phyloP scores from a whole-genome alignment of 2,329 filamentous ascomycete species.

The Ophiostoma ulmi region DNA sequence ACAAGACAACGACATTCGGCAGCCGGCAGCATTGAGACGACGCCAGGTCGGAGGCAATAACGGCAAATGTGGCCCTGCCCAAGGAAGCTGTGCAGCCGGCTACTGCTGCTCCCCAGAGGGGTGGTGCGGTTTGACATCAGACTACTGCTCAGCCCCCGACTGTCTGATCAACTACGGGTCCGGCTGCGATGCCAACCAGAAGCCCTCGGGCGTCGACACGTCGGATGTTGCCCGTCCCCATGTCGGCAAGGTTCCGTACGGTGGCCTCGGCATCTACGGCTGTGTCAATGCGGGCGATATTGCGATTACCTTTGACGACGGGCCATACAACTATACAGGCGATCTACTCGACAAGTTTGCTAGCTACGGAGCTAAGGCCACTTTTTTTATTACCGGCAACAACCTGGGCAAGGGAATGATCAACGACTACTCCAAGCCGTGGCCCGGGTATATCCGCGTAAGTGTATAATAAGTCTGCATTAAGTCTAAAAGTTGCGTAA shows the following conservation, averaged over 20 bases:
- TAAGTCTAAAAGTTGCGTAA: not conserved
- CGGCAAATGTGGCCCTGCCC: not conserved
- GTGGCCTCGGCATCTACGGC: constrained; percentile 51
- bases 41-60: not conserved
- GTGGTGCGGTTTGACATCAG: constrained; percentile 48
- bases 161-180: constrained; percentile 59
- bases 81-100: not conserved
- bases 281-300: constrained; percentile 55
- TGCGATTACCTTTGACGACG: constrained; percentile 64
- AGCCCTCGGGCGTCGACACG: constrained; percentile 52
- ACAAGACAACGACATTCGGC: not conserved
- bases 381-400: constrained; percentile 61
- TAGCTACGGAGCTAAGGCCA: constrained; percentile 56
- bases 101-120: not conserved
- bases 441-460: not conserved
- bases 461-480: not conserved
- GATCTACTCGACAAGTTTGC: constrained; percentile 58
- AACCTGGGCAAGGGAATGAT: constrained; percentile 48
- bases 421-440: not conserved
- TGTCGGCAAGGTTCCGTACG: constrained; percentile 50
- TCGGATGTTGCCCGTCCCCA: constrained; percentile 45
- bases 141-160: constrained; percentile 57
- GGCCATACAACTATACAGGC: constrained; percentile 56
- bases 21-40: not conserved
- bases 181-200: constrained; percentile 54